Evolutionary conservation across 2,329 filamentous ascomycete species (phyloP).

Genomic region (Epichloe uncinata): DNA sequence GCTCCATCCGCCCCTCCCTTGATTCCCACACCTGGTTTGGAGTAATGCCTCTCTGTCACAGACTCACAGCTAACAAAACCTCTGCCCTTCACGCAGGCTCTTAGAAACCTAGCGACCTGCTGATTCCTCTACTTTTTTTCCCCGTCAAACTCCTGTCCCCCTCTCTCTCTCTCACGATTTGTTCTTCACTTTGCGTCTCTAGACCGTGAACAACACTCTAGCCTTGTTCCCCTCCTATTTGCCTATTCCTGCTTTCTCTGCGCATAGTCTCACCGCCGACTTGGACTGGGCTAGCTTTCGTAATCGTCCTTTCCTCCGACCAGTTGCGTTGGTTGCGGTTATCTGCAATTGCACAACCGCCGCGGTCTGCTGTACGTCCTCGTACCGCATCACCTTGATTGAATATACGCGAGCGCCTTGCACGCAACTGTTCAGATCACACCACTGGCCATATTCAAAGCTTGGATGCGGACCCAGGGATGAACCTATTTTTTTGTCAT

Average conservation of each 20-base stretch:
- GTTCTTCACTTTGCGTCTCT: background rate
- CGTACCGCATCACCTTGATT: background rate
- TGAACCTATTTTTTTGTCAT: conserved; percentile 8
- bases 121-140: background rate
- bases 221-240: background rate
- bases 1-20: conserved; percentile 4
- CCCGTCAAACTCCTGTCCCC: background rate
- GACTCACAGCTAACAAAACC: conserved; percentile 1
- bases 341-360: background rate
- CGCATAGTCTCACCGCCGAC: background rate
- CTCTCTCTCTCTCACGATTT: background rate
- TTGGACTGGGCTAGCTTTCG: background rate
- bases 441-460: background rate
- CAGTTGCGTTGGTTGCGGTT: background rate
- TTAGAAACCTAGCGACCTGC: conserved; percentile 1
- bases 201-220: background rate
- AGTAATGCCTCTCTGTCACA: background rate
- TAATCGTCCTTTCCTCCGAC: background rate
- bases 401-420: background rate
- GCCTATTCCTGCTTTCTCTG: background rate
- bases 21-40: background rate
- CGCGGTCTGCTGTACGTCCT: background rate
- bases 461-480: conserved; percentile 3
- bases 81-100: conserved; percentile 4
- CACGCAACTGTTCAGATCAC: background rate